A percentile compares a stretch with the other conserved stretches of the same genome.
Evolutionary conservation across 108 stramenopile species (phyloP).

Genomic region (Pseudonitzschia multistriata): DNA sequence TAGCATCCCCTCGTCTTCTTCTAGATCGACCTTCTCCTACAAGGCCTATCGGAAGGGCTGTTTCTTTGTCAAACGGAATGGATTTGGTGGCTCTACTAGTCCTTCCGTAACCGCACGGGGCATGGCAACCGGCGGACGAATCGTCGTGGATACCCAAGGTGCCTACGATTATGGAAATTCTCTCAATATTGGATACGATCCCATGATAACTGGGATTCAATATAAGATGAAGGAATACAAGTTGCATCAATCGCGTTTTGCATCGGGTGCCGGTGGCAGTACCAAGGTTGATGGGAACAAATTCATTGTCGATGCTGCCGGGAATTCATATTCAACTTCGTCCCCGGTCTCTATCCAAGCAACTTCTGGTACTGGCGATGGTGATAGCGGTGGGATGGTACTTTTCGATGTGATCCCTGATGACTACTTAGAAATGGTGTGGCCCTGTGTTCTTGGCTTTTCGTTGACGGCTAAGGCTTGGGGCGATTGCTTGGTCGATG

Average conservation of each 20-base stretch:
- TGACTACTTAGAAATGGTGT: conserved; percentile 48
- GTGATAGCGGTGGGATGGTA: conserved; percentile 35
- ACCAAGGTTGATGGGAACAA: neutral
- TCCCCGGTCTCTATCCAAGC: neutral
- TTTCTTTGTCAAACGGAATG: conserved; percentile 49
- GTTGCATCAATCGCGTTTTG: conserved; percentile 26
- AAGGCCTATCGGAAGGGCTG: conserved; percentile 60
- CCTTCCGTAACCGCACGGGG: conserved; percentile 27
- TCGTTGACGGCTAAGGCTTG: conserved; percentile 58
- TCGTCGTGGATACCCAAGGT: conserved; percentile 64
- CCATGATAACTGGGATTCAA: conserved; percentile 60
- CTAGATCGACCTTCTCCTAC: conserved; percentile 26
- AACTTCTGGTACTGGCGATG: neutral
- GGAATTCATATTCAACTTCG: neutral
- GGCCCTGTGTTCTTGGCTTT: conserved; percentile 69
- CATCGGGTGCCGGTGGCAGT: neutral
- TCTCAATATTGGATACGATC: conserved; percentile 51
- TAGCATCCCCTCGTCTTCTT: neutral
- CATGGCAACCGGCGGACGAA: conserved; percentile 53
- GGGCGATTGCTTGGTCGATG: conserved; percentile 69
- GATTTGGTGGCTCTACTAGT: conserved; percentile 14
- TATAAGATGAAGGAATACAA: conserved; percentile 65
- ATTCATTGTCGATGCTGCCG: conserved; percentile 1
- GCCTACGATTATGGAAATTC: conserved; percentile 54
- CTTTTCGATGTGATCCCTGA: conserved; percentile 56